Base-by-base conservation (phyloP, 371 early-diverging fungal species). In the Fennellomyces sp. region DNA sequence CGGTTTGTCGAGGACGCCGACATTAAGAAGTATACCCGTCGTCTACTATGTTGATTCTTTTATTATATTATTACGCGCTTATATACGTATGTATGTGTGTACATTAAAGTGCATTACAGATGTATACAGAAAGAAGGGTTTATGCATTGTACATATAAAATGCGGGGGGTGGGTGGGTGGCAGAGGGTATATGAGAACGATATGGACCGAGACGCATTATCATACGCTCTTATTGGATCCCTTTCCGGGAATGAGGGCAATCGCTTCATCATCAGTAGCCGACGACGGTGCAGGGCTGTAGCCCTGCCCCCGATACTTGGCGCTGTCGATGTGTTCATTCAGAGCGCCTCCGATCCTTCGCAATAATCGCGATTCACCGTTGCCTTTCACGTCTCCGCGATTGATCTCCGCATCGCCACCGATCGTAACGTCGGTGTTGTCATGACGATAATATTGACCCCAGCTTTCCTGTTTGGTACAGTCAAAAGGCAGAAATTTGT, bases 401-500 rank as follows among this genome's bases (percentile, higher is more conserved):
- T 31, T 51, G 41, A 5, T 25, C 21, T 19, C 3, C 36, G 21
- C 25, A 8, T 33, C 0, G 47, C 29, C 21, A 8, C 13, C 26
- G 33, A 19, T 55, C 13, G 23, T 12, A 15, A 21, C 6, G 36
- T 56, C 23, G n/a, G 13, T 17, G 53, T 33, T 50, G 33, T 26
- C 13, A 28, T 53, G 13, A 17, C 15, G 26, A 45, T 19, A 33
- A 38, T 23, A 36, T 28, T 57, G 47, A 25, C 53, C 38, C 58
- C 58, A 57, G 17, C 47, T 57, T 27, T 45, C 50, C 7, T 51
- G 58, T 49, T 86, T 85, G 13, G 85, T 84, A 59, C 77, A 83
- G 58, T 89, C 89, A 49, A 80, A 89, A 0, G 83, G 66, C 29
- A 78, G 54, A 35, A 88, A 89, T 48, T 78, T 77, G 31, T 80